phyloP scores from a whole-genome alignment of 495 filamentous ascomycete species.

The Xylaria cubensis region DNA sequence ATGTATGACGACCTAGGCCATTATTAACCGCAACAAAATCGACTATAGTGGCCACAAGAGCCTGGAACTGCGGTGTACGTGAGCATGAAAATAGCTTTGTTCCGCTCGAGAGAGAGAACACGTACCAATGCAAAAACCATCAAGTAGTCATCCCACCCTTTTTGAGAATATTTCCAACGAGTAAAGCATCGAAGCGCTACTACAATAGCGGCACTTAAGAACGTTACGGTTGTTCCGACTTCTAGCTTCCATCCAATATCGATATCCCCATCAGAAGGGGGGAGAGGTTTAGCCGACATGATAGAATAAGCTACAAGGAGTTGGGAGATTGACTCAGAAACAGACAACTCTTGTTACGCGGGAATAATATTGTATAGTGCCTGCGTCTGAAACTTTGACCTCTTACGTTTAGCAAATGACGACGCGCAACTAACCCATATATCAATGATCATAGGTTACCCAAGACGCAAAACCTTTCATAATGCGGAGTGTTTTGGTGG shows the following conservation, averaged over 20 bases:
- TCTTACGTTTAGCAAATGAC: neutral
- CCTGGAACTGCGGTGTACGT: neutral
- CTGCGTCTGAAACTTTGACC: neutral
- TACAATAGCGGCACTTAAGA: neutral
- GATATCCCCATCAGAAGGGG: neutral
- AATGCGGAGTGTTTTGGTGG: neutral
- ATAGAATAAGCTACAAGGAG: neutral
- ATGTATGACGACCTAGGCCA: neutral
- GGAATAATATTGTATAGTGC: neutral
- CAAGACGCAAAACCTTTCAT: neutral
- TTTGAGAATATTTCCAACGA: slow-evolving; percentile 3
- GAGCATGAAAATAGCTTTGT: neutral
- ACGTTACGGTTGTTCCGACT: neutral
- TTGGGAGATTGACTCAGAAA: neutral
- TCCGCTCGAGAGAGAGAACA: neutral
- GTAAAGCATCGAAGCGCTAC: neutral
- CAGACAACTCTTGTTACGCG: neutral
- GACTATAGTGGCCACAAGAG: neutral
- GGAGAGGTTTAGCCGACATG: neutral
- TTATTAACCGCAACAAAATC: neutral
- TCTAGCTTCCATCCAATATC: neutral
- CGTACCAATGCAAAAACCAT: neutral
- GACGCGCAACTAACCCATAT: neutral
- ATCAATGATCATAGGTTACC: neutral
- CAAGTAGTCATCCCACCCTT: neutral